Conservation (phyloP, 1,284 basidiomycete species). For the Sanghuangporus baumii region DNA sequence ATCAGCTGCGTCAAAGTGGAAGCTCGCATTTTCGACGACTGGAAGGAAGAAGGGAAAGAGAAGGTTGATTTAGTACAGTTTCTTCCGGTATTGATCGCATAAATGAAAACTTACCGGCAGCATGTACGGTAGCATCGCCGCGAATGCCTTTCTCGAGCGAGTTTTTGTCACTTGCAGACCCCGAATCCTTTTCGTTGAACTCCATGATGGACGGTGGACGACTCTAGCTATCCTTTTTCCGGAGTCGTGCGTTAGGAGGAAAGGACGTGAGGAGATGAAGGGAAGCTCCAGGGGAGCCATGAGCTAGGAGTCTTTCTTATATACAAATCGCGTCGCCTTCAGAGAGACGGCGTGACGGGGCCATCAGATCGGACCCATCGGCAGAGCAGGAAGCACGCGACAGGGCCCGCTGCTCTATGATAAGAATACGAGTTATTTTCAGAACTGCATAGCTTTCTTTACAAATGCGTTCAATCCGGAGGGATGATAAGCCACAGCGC, state of each 20-base stretch:
- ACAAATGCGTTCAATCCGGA: no score
- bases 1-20: slow-evolving; percentile 47
- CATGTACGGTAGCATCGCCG: slow-evolving; percentile 25
- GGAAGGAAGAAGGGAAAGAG: slow-evolving; percentile 3
- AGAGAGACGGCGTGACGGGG: background rate
- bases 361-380: background rate
- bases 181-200: slow-evolving; percentile 22
- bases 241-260: background rate
- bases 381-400: no score
- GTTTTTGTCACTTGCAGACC: slow-evolving; percentile 17
- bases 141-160: slow-evolving; percentile 29
- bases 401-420: no score
- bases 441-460: no score
- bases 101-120: slow-evolving; percentile 18
- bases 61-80: background rate
- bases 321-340: background rate
- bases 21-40: slow-evolving; percentile 12
- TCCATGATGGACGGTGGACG: background rate
- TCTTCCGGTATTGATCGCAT: background rate
- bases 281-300: background rate
- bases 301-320: background rate
- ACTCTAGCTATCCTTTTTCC: background rate
- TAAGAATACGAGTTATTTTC: no score
- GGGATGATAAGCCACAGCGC: no score
- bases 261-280: background rate